phyloP scores from a whole-genome alignment of 768 basidiomycete species.

The Tricholoma terreum region DNA sequence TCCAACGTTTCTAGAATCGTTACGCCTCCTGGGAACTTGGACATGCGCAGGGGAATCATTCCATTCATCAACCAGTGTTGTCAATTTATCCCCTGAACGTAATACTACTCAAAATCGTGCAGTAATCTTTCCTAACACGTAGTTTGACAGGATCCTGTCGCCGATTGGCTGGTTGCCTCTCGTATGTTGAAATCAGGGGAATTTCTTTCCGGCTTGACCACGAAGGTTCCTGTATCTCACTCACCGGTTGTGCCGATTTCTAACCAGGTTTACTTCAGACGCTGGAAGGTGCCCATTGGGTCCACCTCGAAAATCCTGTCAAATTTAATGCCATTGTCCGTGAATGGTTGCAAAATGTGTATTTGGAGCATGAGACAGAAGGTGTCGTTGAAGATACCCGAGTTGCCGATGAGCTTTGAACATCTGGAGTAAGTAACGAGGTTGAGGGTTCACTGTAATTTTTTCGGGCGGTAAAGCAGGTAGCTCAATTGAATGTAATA shows the following conservation, averaged over 20 bases:
- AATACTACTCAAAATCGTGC: neutral
- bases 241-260: neutral
- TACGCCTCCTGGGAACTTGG: slow-evolving; percentile 36
- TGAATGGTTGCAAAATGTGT: slow-evolving; percentile 43
- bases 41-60: slow-evolving; percentile 44
- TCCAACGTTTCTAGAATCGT: slow-evolving; percentile 34
- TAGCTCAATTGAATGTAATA: neutral
- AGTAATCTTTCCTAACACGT: neutral
- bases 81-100: slow-evolving; percentile 40
- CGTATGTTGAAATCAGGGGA: slow-evolving; percentile 34
- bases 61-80: slow-evolving; percentile 41
- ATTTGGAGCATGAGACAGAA: slow-evolving; percentile 5
- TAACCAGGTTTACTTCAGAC: slow-evolving; percentile 28
- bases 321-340: slow-evolving; percentile 50
- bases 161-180: slow-evolving; percentile 36
- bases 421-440: no score
- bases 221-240: slow-evolving; percentile 27
- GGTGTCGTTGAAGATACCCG: neutral
- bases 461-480: no score
- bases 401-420: slow-evolving; percentile 8
- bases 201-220: slow-evolving; percentile 37
- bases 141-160: slow-evolving; percentile 43
- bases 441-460: no score
- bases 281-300: slow-evolving; percentile 61
- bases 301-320: slow-evolving; percentile 57